These are phyloP conservation scores for Drosera capensis DNA, from an alignment of 148 eudicot species.

Conservation along the genomic window DNA sequence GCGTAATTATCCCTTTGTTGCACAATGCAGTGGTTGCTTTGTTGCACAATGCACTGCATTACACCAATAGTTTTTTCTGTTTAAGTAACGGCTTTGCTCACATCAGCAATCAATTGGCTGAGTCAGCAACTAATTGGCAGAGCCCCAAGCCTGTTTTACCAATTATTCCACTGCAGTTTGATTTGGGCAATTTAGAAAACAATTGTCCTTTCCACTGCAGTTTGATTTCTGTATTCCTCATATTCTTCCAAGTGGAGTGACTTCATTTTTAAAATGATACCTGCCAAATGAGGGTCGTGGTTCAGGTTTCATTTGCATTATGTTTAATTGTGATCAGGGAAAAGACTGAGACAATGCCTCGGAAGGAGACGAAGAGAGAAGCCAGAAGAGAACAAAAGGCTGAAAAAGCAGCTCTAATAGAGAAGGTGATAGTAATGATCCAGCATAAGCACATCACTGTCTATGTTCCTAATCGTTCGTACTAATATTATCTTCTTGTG, in stretches of 20 bases:
- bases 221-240: background rate
- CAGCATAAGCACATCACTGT: background rate
- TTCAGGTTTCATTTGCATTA: too few species aligned
- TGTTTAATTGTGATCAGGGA: conserved; percentile 29
- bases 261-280: background rate
- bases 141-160: too few species aligned
- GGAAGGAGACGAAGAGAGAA: conserved; percentile 67
- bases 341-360: conserved; percentile 73
- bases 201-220: too few species aligned
- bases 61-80: too few species aligned
- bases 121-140: too few species aligned
- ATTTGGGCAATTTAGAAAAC: too few species aligned
- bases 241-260: background rate
- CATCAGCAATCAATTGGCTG: too few species aligned
- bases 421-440: conserved; percentile 28
- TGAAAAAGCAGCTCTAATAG: conserved; percentile 63
- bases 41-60: too few species aligned
- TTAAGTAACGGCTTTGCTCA: too few species aligned
- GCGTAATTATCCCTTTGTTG: too few species aligned
- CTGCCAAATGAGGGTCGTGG: background rate
- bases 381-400: conserved; percentile 73
- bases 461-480: background rate
- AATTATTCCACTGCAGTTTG: too few species aligned
- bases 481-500: conserved; percentile 8
- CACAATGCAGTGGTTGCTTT: too few species aligned